Conservation (phyloP, 495 filamentous ascomycete genomes). For the Oleoguttula mirabilis region DNA sequence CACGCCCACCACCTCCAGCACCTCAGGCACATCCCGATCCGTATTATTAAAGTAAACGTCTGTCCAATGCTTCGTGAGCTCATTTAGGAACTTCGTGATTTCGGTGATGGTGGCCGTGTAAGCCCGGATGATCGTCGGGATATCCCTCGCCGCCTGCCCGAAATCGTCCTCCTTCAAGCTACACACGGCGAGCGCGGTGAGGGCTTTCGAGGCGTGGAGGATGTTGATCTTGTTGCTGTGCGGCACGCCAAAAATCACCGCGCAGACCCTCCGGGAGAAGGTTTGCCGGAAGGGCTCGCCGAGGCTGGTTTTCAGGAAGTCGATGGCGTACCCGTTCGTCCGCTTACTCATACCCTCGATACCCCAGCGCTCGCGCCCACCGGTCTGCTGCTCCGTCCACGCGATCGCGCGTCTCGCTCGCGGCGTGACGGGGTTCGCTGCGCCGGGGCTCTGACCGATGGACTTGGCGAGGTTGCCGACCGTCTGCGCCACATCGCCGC, state of each 20-base stretch:
- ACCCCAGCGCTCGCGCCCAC: too few relatives aligned
- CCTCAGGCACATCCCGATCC: conserved; percentile 26
- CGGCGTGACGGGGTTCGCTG: conserved; percentile 10
- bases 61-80: conserved; percentile 65
- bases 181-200: conserved; percentile 55
- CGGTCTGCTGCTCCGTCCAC: background rate
- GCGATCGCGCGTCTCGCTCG: background rate
- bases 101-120: conserved; percentile 54
- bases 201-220: conserved; percentile 55
- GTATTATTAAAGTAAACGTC: conserved; percentile 42
- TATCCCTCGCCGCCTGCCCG: conserved; percentile 70
- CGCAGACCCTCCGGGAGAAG: conserved; percentile 47
- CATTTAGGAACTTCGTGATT: conserved; percentile 53
- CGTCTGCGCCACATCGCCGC: conserved; percentile 36
- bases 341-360: conserved; percentile 29
- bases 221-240: conserved; percentile 52
- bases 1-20: conserved; percentile 48
- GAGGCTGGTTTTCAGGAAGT: conserved; percentile 36
- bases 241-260: conserved; percentile 56
- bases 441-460: conserved; percentile 43
- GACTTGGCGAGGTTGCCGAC: conserved; percentile 45
- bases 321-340: conserved; percentile 21
- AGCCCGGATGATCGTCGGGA: conserved; percentile 57
- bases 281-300: conserved; percentile 62
- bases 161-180: conserved; percentile 75